Conservation (phyloP, 1,284 basidiomycete species). For the Gymnopus androsaceus region DNA sequence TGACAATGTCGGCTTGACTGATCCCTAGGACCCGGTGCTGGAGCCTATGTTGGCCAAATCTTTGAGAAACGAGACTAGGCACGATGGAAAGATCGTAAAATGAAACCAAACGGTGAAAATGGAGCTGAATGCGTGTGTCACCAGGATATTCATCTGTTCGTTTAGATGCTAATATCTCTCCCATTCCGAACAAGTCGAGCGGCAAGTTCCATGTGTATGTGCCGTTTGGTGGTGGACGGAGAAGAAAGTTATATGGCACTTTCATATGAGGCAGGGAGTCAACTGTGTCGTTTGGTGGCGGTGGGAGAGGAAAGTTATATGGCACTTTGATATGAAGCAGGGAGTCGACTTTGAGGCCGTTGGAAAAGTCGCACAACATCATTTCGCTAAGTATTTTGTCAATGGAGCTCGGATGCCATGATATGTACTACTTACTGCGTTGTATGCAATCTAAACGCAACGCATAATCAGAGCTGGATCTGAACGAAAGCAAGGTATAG, state of each 20-base stretch:
- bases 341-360: neutral
- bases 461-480: neutral
- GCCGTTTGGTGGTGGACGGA: neutral
- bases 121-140: slow-evolving; percentile 4
- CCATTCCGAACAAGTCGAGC: neutral
- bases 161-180: neutral
- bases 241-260: neutral
- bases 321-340: slow-evolving; percentile 7
- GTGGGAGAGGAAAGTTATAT: neutral
- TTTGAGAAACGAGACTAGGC: neutral
- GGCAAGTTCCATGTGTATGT: neutral
- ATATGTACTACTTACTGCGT: neutral
- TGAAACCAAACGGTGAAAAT: slow-evolving; percentile 6
- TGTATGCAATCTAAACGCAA: slow-evolving; percentile 1
- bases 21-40: slow-evolving; percentile 7
- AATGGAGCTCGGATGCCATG: neutral
- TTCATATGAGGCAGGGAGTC: no score
- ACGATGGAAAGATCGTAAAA: slow-evolving; percentile 3
- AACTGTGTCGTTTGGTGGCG: neutral
- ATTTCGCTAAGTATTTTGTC: slow-evolving; percentile 2
- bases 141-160: slow-evolving; percentile 9
- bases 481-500: neutral
- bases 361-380: slow-evolving; percentile 7
- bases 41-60: slow-evolving; percentile 5
- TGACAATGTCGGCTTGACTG: neutral